Base-by-base conservation (phyloP, 169 alveolate genomes). In the Prorocentrum cordatum region DNA sequence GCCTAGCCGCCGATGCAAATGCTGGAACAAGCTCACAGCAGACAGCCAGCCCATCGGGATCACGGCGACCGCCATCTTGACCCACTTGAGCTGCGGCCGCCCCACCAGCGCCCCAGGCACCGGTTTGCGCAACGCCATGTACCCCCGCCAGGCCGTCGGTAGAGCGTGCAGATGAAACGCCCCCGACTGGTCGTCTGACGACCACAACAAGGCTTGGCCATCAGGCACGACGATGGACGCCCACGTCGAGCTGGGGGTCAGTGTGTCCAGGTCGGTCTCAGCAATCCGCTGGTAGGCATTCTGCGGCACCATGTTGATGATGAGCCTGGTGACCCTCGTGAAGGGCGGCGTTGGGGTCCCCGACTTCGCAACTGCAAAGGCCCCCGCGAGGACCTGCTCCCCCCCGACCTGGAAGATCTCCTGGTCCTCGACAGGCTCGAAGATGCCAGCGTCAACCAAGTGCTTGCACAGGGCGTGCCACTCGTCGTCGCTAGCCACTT, bases 1-100 rank as follows among this genome's bases (percentile, higher is more conserved):
- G 1, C 88, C 75, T 10, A 61, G 45, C 22, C 4, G 61, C 35
- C 88, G 16, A 16, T 79, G 88, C 47, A 79, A 16, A 5, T 79
- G 77, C 59, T 79, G 88, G 64, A 79, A 79, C n/a, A 79, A 6
- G 20, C 77, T 59, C 27, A 79, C 77, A 0, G 88, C 88, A 5
- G 27, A n/a, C 18, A 36, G 16, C 77, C 72, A 79, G 0, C 75
- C 88, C 77, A 79, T 79, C 3, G 77, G 66, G 24, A 79, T 79
- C 29, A 79, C 88, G 5, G 50, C 32, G 0, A 66, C 6, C 0
- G 88, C 73, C 0, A 79, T 22, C n/a, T 18, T 38, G 0, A n/a
- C 79, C 0, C 0, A 3, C 42, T 26, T 26, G 4, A 6, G 26
- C 7, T 16, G n/a, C 0, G 32, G 32, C n/a, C 33, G 16, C n/a